Evolutionary conservation across 2,329 filamentous ascomycete genomes (phyloP).

Genomic region (Aureobasidium sp.): DNA sequence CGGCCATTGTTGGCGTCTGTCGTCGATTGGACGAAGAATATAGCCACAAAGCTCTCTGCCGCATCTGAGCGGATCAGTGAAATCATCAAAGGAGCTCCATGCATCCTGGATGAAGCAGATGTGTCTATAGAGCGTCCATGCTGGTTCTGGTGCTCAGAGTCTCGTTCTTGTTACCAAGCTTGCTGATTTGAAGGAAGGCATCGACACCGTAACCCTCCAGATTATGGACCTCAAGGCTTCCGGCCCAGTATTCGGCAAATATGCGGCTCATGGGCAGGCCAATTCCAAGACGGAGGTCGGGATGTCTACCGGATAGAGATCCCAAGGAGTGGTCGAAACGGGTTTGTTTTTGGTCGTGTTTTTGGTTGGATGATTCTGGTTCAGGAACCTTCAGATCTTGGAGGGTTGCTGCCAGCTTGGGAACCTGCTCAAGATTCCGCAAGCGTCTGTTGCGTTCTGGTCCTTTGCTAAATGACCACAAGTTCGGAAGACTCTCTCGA

Average conservation of each 20-base stretch:
- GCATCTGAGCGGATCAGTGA: too few species aligned
- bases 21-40: not conserved
- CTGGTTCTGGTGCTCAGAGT: conserved; percentile 57
- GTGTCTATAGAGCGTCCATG: conserved; percentile 41
- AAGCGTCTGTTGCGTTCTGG: conserved; percentile 68
- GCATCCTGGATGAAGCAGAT: too few species aligned
- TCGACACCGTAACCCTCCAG: conserved; percentile 94
- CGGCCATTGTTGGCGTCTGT: too few species aligned
- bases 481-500: conserved; percentile 70
- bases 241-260: conserved; percentile 97
- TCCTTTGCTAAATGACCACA: conserved; percentile 97
- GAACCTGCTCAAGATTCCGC: conserved; percentile 78
- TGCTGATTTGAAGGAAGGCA: conserved; percentile 91
- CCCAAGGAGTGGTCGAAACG: conserved; percentile 60
- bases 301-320: conserved; percentile 71
- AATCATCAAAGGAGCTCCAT: too few species aligned
- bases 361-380: not conserved
- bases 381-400: conserved; percentile 59
- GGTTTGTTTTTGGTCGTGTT: conserved; percentile 2
- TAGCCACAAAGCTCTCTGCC: not conserved
- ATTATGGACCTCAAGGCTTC: conserved; percentile 80
- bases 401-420: conserved; percentile 85
- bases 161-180: conserved; percentile 96
- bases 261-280: conserved; percentile 87
- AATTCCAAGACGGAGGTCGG: conserved; percentile 82